Base-by-base conservation (phyloP, 805 yeast species). In the Wickerhamiella spandovensis region DNA sequence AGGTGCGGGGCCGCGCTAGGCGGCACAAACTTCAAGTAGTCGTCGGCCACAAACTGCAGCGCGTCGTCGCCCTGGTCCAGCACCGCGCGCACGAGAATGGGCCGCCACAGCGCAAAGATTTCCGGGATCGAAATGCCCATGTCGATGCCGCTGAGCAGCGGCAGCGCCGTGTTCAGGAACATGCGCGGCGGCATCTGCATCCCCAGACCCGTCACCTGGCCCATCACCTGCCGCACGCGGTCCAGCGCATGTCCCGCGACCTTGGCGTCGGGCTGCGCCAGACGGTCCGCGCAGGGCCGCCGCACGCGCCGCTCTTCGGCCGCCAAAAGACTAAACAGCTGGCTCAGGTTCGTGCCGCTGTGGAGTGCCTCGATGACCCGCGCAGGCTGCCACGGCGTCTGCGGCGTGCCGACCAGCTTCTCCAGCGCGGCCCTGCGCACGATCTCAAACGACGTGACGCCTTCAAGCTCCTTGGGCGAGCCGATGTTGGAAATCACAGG, bases 101-200 rank as follows among this genome's bases (percentile, higher is more conserved):
- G 56, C 5, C 96, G 73, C 95, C 95, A 87, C 1, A 86, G 60
- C 54, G 81, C 85, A 66, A 85, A 86, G 0, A 80, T 80, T 86
- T 90, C 82, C 18, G 73, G 72, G 20, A 35, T 35, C 10, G 39
- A 15, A 35, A 35, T 35, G 20, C 39, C 39, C 39, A 35, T 35
- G 20, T 35, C 39, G 20, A 35, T 35, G 39, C 39, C 39, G 7
- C 20, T 35, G 7, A 35, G 39, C 0, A 48, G 66, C 53, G 56
- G 51, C 2, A 67, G 44, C 48, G 2, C 64, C 57, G 7, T 55
- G 49, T 1, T 56, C 56, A 7, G 45, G 7, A 21, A 17, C 20
- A n/a, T 23, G 17, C 23, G 32, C 20, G 45, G 45, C 21, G 30
- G 45, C 30, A 76, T 66, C 53, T 76, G 78, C 30, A 75, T 72